Conservation (phyloP, 2,329 filamentous ascomycete species). For the Stenocarpella maydis region DNA sequence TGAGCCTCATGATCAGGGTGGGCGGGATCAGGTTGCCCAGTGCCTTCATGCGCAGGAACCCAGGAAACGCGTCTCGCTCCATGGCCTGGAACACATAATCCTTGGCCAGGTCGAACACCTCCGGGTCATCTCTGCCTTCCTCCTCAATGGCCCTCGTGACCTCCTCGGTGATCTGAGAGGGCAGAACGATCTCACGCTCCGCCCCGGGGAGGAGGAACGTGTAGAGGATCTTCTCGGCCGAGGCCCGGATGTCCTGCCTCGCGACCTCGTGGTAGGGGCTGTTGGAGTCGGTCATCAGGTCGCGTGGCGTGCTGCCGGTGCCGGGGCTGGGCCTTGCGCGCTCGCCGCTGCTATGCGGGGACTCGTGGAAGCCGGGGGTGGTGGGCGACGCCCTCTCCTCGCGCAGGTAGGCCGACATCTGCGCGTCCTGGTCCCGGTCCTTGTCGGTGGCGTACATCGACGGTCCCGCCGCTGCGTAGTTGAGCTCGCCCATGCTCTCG, state of each 20-base stretch:
- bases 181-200: constrained; percentile 94
- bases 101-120: constrained; percentile 96
- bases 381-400: constrained; percentile 54
- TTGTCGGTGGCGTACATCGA: constrained; percentile 72
- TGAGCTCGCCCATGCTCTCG: constrained; percentile 75
- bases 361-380: constrained; percentile 60
- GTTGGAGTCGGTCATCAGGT: constrained; percentile 76
- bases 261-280: constrained; percentile 85
- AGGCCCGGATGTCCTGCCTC: constrained; percentile 89
- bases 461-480: constrained; percentile 64
- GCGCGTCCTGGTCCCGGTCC: constrained; percentile 83
- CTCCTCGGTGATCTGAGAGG: constrained; percentile 83
- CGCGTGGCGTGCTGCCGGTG: constrained; percentile 65
- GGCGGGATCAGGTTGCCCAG: constrained; percentile 94
- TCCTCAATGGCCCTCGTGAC: constrained; percentile 91
- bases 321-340: constrained; percentile 59
- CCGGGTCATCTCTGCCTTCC: constrained; percentile 90
- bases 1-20: constrained; percentile 84
- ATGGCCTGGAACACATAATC: constrained; percentile 99
- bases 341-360: constrained; percentile 61
- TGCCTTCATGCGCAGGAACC: constrained; percentile 93
- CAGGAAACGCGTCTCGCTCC: constrained; percentile 98
- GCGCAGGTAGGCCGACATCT: constrained; percentile 89
- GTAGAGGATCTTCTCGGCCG: constrained; percentile 98
- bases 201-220: constrained; percentile 95